Evolutionary conservation across 495 filamentous ascomycete species (phyloP).

Genomic region (Trichoderma asperelloides): DNA sequence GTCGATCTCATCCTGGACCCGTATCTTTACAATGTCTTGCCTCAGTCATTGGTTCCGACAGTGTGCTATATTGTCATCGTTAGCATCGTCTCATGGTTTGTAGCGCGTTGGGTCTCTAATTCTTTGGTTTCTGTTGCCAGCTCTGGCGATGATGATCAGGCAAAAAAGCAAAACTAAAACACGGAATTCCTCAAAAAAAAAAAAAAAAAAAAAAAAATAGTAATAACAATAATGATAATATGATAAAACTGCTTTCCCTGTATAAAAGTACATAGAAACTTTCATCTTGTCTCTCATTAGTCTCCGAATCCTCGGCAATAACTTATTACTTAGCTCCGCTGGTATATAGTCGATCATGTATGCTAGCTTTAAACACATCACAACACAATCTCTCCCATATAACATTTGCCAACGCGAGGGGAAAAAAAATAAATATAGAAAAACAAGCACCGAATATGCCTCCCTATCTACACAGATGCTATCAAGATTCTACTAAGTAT

Average conservation of each 20-base stretch:
- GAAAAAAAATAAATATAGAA: slow-evolving; percentile 10
- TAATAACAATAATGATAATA: neutral
- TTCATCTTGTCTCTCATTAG: no score
- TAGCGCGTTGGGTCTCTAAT: slow-evolving; percentile 26
- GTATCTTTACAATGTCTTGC: slow-evolving; percentile 63
- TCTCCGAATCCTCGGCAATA: neutral
- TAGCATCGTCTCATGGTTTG: slow-evolving; percentile 40
- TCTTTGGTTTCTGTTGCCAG: neutral
- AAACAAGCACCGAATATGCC: slow-evolving; percentile 12
- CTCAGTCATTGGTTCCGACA: slow-evolving; percentile 60
- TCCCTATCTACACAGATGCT: slow-evolving; percentile 12
- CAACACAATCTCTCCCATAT: neutral
- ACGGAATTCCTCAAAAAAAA: neutral
- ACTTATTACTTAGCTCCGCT: neutral
- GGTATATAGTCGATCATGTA: neutral
- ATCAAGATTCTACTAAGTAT: neutral
- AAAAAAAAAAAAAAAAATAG: neutral
- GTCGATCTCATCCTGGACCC: slow-evolving; percentile 91
- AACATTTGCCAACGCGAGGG: neutral
- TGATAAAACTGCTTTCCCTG: neutral
- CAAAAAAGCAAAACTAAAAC: neutral
- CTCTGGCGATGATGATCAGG: neutral
- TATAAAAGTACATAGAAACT: neutral
- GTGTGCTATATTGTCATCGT: slow-evolving; percentile 50
- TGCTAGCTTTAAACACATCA: neutral